Conservation (phyloP, 345 rosid genomes). For the Ailanthus altissimus region DNA sequence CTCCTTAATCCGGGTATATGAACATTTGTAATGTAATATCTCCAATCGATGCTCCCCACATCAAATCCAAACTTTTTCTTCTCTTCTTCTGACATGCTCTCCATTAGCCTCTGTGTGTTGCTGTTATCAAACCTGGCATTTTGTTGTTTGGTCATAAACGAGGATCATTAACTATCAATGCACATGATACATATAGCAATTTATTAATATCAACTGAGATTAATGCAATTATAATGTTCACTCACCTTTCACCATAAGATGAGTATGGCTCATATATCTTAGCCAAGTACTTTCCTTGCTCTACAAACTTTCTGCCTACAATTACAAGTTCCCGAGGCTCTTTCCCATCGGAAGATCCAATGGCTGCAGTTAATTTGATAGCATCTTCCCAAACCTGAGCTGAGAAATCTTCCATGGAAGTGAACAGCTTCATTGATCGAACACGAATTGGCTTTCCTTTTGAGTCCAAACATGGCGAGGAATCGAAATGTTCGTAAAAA, state of each 20-base stretch:
- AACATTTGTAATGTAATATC: slow-evolving; percentile 56
- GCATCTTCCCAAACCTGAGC: slow-evolving; percentile 69
- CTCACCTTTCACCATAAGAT: slow-evolving; percentile 84
- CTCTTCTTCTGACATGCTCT: slow-evolving; percentile 76
- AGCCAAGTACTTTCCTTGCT: slow-evolving; percentile 80
- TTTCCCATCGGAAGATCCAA: slow-evolving; percentile 43
- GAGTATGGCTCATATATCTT: slow-evolving; percentile 81
- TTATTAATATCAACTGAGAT: no score
- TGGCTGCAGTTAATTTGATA: slow-evolving; percentile 39
- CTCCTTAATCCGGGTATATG: slow-evolving; percentile 85
- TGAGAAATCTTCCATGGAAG: slow-evolving; percentile 72
- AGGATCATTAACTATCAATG: no score
- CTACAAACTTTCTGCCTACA: slow-evolving; percentile 69
- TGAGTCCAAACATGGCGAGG: slow-evolving; percentile 65
- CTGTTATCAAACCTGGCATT: slow-evolving; percentile 72
- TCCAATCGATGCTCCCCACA: slow-evolving; percentile 68
- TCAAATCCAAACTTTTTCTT: slow-evolving; percentile 72
- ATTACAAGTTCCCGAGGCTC: slow-evolving; percentile 55
- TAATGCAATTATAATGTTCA: no score
- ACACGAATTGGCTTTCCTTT: slow-evolving; percentile 75
- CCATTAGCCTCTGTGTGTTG: slow-evolving; percentile 71
- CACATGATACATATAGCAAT: no score
- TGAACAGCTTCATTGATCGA: slow-evolving; percentile 75
- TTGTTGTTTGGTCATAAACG: no score
- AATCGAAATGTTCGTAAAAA: slow-evolving; percentile 69